A percentile compares a stretch with the other conserved stretches of the same genome.
These are phyloP conservation scores for Penicillium cinerascens DNA, from an alignment of 495 filamentous ascomycete species.

Conservation along the genomic window DNA sequence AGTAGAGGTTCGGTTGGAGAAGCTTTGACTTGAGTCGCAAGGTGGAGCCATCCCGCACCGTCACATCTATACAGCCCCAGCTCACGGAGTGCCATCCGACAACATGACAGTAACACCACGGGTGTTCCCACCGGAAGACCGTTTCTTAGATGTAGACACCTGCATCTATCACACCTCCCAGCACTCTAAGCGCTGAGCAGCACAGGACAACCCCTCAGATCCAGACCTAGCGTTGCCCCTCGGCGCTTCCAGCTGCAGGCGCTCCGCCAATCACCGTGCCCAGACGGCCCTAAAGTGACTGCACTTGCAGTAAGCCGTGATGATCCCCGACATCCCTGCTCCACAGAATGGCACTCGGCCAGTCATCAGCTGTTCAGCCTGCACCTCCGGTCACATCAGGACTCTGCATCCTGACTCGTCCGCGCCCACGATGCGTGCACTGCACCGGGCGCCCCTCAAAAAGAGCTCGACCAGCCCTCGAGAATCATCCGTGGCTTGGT, in stretches of 20 bases:
- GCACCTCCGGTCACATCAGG: conserved; percentile 37
- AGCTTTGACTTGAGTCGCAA: background rate
- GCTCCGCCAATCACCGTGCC: conserved; percentile 13
- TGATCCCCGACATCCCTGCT: conserved; percentile 25
- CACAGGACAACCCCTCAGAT: conserved; percentile 4
- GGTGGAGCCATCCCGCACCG: background rate
- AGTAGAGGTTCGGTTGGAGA: background rate
- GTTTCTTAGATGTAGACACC: background rate
- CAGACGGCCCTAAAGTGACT: conserved; percentile 8
- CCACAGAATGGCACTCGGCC: conserved; percentile 7
- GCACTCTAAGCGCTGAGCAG: conserved; percentile 10
- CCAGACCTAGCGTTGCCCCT: conserved; percentile 13
- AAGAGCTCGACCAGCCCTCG: conserved; percentile 30
- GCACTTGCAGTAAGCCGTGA: conserved; percentile 26
- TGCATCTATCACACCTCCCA: background rate
- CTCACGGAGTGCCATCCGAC: background rate
- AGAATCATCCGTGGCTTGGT: conserved; percentile 27
- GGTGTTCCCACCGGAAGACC: background rate
- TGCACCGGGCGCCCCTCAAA: conserved; percentile 34
- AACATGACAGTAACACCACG: background rate
- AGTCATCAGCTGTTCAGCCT: conserved; percentile 18
- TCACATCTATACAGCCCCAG: background rate
- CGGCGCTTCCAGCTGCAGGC: conserved; percentile 18
- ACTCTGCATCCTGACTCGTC: conserved; percentile 36
- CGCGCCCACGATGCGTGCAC: background rate